A percentile compares a stretch with the other conserved stretches of the same genome.
Conservation (phyloP, 225 moss, liverwort and hornwort species). For the Takakia lepidozioides region DNA sequence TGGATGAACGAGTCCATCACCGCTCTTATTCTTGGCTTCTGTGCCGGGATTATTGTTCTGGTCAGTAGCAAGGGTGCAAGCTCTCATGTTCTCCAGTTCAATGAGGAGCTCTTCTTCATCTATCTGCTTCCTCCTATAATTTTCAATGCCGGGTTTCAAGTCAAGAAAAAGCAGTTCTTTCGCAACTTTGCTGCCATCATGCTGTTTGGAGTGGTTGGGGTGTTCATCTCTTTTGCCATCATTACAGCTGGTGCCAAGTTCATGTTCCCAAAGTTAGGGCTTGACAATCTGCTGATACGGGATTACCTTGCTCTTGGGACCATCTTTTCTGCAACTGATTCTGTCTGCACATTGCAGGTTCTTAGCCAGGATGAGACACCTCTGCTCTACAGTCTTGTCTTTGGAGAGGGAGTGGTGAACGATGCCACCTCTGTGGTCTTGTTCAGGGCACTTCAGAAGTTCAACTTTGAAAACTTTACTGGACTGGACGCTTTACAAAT, state of each 20-base stretch:
- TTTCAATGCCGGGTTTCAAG: too few species aligned
- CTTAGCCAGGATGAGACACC: slow-evolving; percentile 85
- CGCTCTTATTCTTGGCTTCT: too few species aligned
- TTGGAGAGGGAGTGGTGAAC: slow-evolving; percentile 96
- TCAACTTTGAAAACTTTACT: slow-evolving; percentile 55
- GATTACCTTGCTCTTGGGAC: slow-evolving; percentile 77
- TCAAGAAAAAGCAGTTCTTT: too few species aligned
- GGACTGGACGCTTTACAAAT: slow-evolving; percentile 44
- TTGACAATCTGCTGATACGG: slow-evolving; percentile 44
- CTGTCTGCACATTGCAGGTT: slow-evolving; percentile 90
- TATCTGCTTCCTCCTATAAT: too few species aligned
- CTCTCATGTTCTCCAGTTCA: too few species aligned
- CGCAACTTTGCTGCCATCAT: too few species aligned
- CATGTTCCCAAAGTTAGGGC: slow-evolving; percentile 59
- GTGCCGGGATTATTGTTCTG: too few species aligned
- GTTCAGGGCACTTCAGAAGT: slow-evolving; percentile 78
- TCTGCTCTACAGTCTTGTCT: slow-evolving; percentile 88
- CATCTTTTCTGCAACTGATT: slow-evolving; percentile 92
- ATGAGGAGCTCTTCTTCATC: too few species aligned
- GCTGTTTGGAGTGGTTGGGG: too few species aligned
- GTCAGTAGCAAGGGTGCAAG: too few species aligned
- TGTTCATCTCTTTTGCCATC: too few species aligned
- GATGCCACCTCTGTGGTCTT: slow-evolving; percentile 93
- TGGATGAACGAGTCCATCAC: too few species aligned
- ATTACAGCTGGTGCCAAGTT: slow-evolving; percentile 50